Percentiles rank a stretch among this genome's conserved stretches.
phyloP scores from a whole-genome alignment of 2,329 filamentous ascomycete genomes.

The Fonsecaea erecta region DNA sequence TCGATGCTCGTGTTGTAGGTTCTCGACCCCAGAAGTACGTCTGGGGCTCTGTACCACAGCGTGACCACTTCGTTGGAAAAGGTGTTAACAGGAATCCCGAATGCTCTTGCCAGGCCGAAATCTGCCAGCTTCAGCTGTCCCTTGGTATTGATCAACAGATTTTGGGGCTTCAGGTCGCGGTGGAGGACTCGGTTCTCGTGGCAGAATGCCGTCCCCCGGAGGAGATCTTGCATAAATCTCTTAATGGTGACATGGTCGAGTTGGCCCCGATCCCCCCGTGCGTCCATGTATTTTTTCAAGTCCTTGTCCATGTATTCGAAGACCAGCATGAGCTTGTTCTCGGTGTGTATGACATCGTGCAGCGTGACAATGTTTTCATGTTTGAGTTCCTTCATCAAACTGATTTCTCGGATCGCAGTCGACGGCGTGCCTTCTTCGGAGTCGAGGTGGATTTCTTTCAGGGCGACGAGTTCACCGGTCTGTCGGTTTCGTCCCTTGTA shows the following conservation, averaged over 20 bases:
- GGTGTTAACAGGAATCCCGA: slow-evolving; percentile 86
- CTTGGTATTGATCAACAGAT: slow-evolving; percentile 81
- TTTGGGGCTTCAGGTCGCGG: slow-evolving; percentile 89
- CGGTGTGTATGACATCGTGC: slow-evolving; percentile 98
- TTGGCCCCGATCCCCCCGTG: slow-evolving; percentile 82
- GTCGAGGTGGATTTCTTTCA: slow-evolving; percentile 99
- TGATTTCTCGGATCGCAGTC: slow-evolving; percentile 97
- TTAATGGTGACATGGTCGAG: slow-evolving; percentile 92
- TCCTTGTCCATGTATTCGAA: slow-evolving; percentile 99
- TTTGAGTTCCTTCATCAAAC: slow-evolving; percentile 98
- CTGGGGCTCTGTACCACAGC: slow-evolving; percentile 81
- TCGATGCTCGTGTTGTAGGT: slow-evolving; percentile 99
- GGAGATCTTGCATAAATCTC: slow-evolving; percentile 97
- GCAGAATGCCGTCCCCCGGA: slow-evolving; percentile 95
- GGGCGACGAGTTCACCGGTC: slow-evolving; percentile 91
- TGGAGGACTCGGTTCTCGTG: slow-evolving; percentile 96
- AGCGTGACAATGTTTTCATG: slow-evolving; percentile 97
- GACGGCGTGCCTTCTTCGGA: slow-evolving; percentile 97
- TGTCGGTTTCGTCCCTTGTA: slow-evolving; percentile 98
- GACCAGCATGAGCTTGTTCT: slow-evolving; percentile 99
- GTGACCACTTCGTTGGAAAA: slow-evolving; percentile 76
- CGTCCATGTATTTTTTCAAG: slow-evolving; percentile 98
- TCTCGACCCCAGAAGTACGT: slow-evolving; percentile 88
- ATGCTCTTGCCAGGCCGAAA: slow-evolving; percentile 86
- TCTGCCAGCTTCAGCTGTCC: slow-evolving; percentile 90